Base-by-base conservation (phyloP, 139 green algal species). In the Dunaliella sp. region DNA sequence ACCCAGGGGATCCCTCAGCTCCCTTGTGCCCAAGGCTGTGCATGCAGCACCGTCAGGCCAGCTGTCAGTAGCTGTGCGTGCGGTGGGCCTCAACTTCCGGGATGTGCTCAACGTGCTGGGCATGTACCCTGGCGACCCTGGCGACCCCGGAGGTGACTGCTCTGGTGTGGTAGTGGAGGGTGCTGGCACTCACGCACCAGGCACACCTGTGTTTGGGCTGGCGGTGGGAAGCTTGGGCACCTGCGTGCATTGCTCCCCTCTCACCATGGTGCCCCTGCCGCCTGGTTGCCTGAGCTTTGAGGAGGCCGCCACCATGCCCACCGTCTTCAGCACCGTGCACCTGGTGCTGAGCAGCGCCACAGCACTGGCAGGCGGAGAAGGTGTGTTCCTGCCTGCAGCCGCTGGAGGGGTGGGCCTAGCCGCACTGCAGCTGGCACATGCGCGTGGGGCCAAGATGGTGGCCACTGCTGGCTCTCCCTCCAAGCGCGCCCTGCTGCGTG, bases 41-140 rank as follows among this genome's bases (percentile, higher is more conserved):
- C 28, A 83, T 7, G 2, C 35, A 1, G 22, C 83, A 35, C 78
- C 74, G 57, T 24, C 82, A 0, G 91, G 85, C 36, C 88, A 89
- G 65, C 65, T 95, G 65, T 75, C 90, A 32, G 36, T 98, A 58
- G 74, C 86, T 3, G 95, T 98, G n/a, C 85, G 87, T 38, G 94
- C 93, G 30, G 93, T 97, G 58, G 94, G 95, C 0, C 82, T 97
- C 81, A 97, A 97, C 88, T 97, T 97, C 94, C 86, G 93, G 75
- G 93, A 96, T 82, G 90, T 95, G 81, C 90, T 94, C 48, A 94
- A 95, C 85, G 87, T 91, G 80, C 91, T 97, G 84, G 94, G 93
- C 84, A 97, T 97, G 95, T 97, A 97, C 90, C 94, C 94, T 28
- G 95, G 95, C 12, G 93, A 97, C 72, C 93, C 95, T 21, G 95